Conservation (phyloP, 106 monocot genomes). For the Narthecium ossifragum region DNA sequence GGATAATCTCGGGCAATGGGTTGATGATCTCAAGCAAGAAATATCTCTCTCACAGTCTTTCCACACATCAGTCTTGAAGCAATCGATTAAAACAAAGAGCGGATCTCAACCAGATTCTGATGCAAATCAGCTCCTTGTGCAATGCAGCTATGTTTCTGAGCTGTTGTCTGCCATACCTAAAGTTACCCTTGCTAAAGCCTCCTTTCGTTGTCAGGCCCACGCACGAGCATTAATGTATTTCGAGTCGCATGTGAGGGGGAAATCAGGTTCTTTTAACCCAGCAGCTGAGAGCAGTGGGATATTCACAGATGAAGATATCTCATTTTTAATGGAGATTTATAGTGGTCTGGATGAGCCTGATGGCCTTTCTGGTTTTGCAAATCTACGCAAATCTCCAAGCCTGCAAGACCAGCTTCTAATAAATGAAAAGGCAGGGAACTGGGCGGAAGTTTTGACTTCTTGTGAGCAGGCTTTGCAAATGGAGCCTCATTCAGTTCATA, state of each 20-base stretch:
- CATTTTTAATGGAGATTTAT: constrained; percentile 98
- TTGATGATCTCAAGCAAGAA: constrained; percentile 95
- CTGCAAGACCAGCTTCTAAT: constrained; percentile 89
- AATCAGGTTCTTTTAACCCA: constrained; percentile 86
- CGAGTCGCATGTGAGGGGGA: constrained; percentile 80
- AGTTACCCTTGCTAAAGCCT: constrained; percentile 90
- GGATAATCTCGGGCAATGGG: constrained; percentile 99
- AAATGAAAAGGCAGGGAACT: constrained; percentile 91
- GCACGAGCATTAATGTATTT: constrained; percentile 92
- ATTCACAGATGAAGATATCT: constrained; percentile 83
- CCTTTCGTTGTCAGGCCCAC: constrained; percentile 81
- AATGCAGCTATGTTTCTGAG: constrained; percentile 82
- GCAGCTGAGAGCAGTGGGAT: constrained; percentile 66
- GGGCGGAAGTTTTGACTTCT: constrained; percentile 90
- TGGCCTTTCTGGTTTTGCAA: constrained; percentile 86
- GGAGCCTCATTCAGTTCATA: constrained; percentile 83
- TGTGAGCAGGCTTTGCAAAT: constrained; percentile 93
- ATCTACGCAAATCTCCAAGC: constrained; percentile 58
- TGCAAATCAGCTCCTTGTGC: constrained; percentile 48
- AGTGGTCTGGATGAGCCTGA: constrained; percentile 96
- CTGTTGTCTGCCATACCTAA: constrained; percentile 88
- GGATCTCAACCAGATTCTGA: constrained; percentile 16
- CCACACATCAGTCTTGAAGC: constrained; percentile 21
- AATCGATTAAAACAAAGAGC: constrained; percentile 28
- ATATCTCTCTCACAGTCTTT: constrained; percentile 73